These are phyloP conservation scores for Nicotiana knightiana DNA, from an alignment of 257 asterid species.

Conservation along the genomic window DNA sequence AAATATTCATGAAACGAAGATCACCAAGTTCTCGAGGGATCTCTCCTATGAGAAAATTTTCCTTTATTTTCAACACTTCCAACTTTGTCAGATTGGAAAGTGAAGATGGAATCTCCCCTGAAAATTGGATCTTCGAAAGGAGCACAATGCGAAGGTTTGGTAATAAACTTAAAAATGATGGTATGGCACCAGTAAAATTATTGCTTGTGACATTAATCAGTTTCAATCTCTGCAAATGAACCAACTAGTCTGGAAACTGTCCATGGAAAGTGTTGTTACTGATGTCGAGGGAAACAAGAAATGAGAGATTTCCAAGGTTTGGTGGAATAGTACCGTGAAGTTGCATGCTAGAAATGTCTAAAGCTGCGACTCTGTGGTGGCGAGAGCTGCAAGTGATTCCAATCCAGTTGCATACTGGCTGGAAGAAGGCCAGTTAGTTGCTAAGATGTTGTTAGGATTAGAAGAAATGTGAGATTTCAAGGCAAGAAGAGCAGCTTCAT, in stretches of 20 bases:
- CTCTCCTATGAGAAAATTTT: background rate
- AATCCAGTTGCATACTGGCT: background rate
- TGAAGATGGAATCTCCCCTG: background rate
- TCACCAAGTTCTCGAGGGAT: conserved; percentile 20
- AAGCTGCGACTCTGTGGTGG: background rate
- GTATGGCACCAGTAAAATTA: background rate
- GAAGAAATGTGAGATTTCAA: background rate
- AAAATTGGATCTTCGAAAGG: background rate
- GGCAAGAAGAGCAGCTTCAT: background rate
- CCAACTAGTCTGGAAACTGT: background rate
- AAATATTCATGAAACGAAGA: background rate
- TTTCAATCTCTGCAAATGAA: background rate
- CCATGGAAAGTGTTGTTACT: background rate
- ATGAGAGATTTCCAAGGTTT: background rate
- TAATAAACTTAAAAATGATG: background rate
- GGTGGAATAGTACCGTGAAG: background rate
- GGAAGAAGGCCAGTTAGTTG: background rate
- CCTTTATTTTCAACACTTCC: background rate
- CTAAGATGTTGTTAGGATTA: background rate
- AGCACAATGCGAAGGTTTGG: background rate
- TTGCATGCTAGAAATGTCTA: background rate
- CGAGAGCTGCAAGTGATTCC: background rate
- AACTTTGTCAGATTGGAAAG: background rate
- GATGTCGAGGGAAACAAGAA: background rate
- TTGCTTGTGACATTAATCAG: background rate